phyloP scores from a whole-genome alignment of 768 basidiomycete genomes.

The Pleurotus tuber-regium region DNA sequence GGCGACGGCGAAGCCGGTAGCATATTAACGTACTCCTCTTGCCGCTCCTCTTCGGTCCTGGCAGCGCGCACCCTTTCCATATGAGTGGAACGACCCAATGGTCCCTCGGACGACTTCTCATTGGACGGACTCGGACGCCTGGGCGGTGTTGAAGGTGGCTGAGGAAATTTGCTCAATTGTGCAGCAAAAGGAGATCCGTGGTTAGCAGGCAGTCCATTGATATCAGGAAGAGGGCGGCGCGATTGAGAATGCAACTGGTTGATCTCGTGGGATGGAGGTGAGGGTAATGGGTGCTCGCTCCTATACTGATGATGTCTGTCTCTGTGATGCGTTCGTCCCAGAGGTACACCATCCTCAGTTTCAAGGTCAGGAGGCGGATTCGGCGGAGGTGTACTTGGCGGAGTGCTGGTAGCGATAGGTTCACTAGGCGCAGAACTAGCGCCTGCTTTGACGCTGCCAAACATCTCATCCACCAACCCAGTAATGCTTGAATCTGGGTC shows the following conservation, averaged over 20 bases:
- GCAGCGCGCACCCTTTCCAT: slow-evolving; percentile 28
- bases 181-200: slow-evolving; percentile 29
- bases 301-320: slow-evolving; percentile 30
- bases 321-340: slow-evolving; percentile 61
- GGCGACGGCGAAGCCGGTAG: slow-evolving; percentile 38
- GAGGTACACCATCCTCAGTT: slow-evolving; percentile 60
- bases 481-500: slow-evolving; percentile 61
- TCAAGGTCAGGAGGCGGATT: slow-evolving; percentile 56
- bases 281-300: not conserved
- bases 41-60: slow-evolving; percentile 23
- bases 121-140: slow-evolving; percentile 5
- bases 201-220: slow-evolving; percentile 32
- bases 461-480: slow-evolving; percentile 70
- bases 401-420: not conserved
- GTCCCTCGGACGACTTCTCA: slow-evolving; percentile 26
- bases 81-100: slow-evolving; percentile 35
- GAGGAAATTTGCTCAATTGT: slow-evolving; percentile 25
- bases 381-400: slow-evolving; percentile 42
- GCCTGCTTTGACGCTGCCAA: slow-evolving; percentile 40
- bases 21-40: slow-evolving; percentile 24
- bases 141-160: slow-evolving; percentile 12
- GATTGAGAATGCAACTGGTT: not conserved
- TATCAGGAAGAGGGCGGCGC: slow-evolving; percentile 5
- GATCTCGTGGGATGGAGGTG: slow-evolving; percentile 3
- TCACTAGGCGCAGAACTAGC: not conserved